A percentile compares a stretch with the other conserved stretches of the same genome.
These are phyloP conservation scores for Naganishia liquefaciens DNA, from an alignment of 1,284 basidiomycete species.

Conservation along the genomic window DNA sequence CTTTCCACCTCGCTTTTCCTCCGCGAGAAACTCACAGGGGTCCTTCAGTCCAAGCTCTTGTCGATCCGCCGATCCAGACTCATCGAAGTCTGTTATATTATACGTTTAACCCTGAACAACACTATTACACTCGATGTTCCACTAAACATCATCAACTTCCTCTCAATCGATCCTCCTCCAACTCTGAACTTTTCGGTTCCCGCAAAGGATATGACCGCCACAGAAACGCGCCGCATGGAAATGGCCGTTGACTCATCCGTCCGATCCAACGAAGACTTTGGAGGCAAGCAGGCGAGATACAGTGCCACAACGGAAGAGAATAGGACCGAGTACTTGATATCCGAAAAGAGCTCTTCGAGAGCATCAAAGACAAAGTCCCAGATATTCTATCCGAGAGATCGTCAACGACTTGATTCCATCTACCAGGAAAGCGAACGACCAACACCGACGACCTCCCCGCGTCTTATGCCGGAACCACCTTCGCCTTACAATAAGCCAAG, in stretches of 20 bases:
- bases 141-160: constrained; percentile 52
- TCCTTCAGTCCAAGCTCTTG: constrained; percentile 66
- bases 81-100: constrained; percentile 74
- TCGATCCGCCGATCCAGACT: constrained; percentile 72
- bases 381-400: constrained; percentile 17
- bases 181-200: constrained; percentile 13
- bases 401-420: constrained; percentile 15
- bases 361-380: constrained; percentile 20
- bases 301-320: constrained; percentile 14
- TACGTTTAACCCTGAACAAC: constrained; percentile 71
- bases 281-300: constrained; percentile 10
- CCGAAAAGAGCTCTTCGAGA: constrained; percentile 7
- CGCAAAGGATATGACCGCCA: constrained; percentile 3
- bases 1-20: not conserved
- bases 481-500: constrained; percentile 18
- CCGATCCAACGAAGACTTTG: constrained; percentile 23
- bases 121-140: constrained; percentile 58
- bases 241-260: constrained; percentile 19
- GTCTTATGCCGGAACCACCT: constrained; percentile 6
- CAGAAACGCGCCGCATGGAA: constrained; percentile 14
- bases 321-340: constrained; percentile 14
- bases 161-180: constrained; percentile 49
- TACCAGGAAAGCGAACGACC: constrained; percentile 7
- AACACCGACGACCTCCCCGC: not conserved
- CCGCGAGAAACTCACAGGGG: not conserved